A percentile compares a stretch with the other conserved stretches of the same genome.
These are phyloP conservation scores for Fusarium chaquense DNA, from an alignment of 2,329 filamentous ascomycete species.

Conservation along the genomic window DNA sequence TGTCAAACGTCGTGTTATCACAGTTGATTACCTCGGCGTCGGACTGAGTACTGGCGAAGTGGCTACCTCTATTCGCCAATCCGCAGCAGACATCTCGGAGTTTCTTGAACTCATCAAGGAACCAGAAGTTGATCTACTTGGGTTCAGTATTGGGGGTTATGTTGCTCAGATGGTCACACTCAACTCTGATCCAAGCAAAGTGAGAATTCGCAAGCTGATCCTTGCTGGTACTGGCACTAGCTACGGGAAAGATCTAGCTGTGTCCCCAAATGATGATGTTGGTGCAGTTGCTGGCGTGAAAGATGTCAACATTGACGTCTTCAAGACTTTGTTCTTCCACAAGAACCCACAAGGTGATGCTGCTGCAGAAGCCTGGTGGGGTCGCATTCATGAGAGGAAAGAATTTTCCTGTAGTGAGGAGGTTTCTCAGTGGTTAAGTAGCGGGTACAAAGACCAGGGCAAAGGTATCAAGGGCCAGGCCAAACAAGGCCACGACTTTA, in stretches of 20 bases:
- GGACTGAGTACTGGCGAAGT: slow-evolving; percentile 8
- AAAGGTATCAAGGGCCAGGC: slow-evolving; percentile 1
- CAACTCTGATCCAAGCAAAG: background rate
- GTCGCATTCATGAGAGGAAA: slow-evolving; percentile 5
- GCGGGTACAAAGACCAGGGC: background rate
- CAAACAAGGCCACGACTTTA: background rate
- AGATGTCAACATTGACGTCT: background rate
- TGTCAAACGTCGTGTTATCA: background rate
- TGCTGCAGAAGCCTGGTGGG: slow-evolving; percentile 14
- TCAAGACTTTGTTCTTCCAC: slow-evolving; percentile 15
- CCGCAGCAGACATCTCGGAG: slow-evolving; percentile 6
- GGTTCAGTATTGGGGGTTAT: background rate
- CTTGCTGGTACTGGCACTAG: slow-evolving; percentile 3
- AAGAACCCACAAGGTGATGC: slow-evolving; percentile 5
- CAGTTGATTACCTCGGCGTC: slow-evolving; percentile 11
- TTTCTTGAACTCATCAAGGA: background rate
- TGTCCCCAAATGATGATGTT: background rate
- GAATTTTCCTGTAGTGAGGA: background rate
- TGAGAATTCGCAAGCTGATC: slow-evolving; percentile 2
- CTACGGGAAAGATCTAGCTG: background rate
- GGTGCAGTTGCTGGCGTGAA: slow-evolving; percentile 6
- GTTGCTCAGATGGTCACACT: slow-evolving; percentile 17
- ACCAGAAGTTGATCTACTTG: background rate
- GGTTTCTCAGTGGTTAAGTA: slow-evolving; percentile 4
- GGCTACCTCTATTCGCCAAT: background rate